Evolutionary conservation across 305 asterid species (phyloP).

Genomic region (Euphrasia arctica): DNA sequence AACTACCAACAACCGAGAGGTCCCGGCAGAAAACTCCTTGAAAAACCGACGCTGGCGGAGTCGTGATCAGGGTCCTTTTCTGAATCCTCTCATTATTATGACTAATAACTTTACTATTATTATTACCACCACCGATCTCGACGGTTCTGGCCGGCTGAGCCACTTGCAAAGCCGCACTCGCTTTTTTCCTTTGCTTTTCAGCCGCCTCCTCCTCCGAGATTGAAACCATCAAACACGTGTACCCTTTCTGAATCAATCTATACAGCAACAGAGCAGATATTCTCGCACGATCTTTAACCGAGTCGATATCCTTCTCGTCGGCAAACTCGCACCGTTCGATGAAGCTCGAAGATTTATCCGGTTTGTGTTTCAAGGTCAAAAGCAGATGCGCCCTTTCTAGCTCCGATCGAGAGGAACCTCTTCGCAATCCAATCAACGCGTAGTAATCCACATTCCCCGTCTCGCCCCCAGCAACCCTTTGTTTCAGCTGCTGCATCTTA

Average conservation of each 20-base stretch:
- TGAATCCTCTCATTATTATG: slow-evolving; percentile 23
- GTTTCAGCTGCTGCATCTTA: slow-evolving; percentile 77
- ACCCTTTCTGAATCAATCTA: slow-evolving; percentile 87
- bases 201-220: slow-evolving; percentile 56
- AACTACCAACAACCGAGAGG: slow-evolving; percentile 66
- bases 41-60: slow-evolving; percentile 48
- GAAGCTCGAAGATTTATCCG: slow-evolving; percentile 69
- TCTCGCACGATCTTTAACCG: slow-evolving; percentile 63
- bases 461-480: slow-evolving; percentile 79
- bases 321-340: slow-evolving; percentile 81
- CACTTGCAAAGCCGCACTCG: slow-evolving; percentile 39
- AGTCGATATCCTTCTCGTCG: slow-evolving; percentile 65
- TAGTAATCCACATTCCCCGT: slow-evolving; percentile 71
- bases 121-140: neutral
- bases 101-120: neutral
- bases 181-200: slow-evolving; percentile 60
- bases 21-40: slow-evolving; percentile 96
- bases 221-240: slow-evolving; percentile 46
- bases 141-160: slow-evolving; percentile 30
- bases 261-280: slow-evolving; percentile 71
- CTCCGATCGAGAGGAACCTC: slow-evolving; percentile 80
- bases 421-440: slow-evolving; percentile 67
- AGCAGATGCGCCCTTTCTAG: slow-evolving; percentile 77
- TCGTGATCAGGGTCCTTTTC: slow-evolving; percentile 25
- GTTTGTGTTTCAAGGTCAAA: slow-evolving; percentile 74